Conservation (phyloP, 345 rosid species). For the Kandelia obovata region DNA sequence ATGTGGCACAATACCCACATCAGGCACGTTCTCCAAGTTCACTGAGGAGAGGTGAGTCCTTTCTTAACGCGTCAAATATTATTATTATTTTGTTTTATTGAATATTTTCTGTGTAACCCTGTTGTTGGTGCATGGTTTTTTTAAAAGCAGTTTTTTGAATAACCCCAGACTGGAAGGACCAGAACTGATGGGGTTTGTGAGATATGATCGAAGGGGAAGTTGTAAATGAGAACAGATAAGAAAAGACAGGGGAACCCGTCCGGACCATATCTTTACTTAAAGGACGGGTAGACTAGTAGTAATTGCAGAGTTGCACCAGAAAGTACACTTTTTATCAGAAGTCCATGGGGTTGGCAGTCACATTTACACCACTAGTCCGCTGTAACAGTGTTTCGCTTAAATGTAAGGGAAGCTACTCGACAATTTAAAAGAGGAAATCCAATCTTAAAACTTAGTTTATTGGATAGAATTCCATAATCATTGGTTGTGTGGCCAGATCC, state of each 20-base stretch:
- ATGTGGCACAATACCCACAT: slow-evolving; percentile 68
- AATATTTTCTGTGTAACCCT: background rate
- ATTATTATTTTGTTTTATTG: background rate
- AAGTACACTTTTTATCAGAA: background rate
- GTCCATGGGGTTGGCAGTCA: slow-evolving; percentile 9
- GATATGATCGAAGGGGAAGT: slow-evolving; percentile 50
- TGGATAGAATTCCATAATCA: no score
- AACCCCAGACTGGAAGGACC: slow-evolving; percentile 72
- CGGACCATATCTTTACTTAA: background rate
- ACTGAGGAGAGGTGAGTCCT: slow-evolving; percentile 51
- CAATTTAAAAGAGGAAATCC: no score
- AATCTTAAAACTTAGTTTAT: no score
- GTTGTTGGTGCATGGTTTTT: background rate
- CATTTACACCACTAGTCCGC: background rate
- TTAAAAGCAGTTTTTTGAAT: slow-evolving; percentile 42
- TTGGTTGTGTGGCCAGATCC: no score
- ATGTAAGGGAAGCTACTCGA: no score
- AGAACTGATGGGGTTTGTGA: slow-evolving; percentile 72
- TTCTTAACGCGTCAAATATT: background rate
- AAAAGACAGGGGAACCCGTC: background rate
- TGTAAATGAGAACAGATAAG: slow-evolving; percentile 32
- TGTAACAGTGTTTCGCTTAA: no score
- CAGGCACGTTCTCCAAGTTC: slow-evolving; percentile 62
- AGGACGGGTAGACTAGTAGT: no score
- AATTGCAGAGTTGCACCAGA: no score